These are phyloP conservation scores for Neurospora sp. DNA, from an alignment of 495 filamentous ascomycete species.

Conservation along the genomic window DNA sequence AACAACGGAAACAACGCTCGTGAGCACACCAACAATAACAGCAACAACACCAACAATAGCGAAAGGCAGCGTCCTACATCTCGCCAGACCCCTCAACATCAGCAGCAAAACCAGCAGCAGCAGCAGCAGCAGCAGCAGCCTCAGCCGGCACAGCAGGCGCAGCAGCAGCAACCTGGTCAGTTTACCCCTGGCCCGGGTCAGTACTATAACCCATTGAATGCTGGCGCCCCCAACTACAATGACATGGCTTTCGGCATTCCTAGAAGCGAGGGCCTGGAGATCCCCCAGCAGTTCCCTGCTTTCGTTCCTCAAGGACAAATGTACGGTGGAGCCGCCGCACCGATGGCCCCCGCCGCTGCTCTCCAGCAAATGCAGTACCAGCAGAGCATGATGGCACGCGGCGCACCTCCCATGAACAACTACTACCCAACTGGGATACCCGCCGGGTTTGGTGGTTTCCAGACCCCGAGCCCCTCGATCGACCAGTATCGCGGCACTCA, in stretches of 20 bases:
- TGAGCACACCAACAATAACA: conserved; percentile 20
- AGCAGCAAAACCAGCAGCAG: conserved; percentile 12
- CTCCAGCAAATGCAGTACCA: conserved; percentile 50
- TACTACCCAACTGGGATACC: conserved; percentile 39
- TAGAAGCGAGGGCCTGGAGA: conserved; percentile 47
- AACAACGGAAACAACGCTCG: conserved; percentile 35
- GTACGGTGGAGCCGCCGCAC: conserved; percentile 38
- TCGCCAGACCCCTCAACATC: conserved; percentile 9
- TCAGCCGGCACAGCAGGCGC: conserved; percentile 10
- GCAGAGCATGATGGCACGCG: conserved; percentile 45
- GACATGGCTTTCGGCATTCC: conserved; percentile 42
- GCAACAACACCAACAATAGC: conserved; percentile 32
- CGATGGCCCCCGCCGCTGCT: conserved; percentile 35
- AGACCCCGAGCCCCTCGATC: conserved; percentile 30
- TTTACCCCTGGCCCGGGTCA: conserved; percentile 17
- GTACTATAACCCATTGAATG: conserved; percentile 34
- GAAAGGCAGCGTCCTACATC: not conserved
- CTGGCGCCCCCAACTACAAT: conserved; percentile 21
- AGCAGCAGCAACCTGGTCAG: conserved; percentile 23
- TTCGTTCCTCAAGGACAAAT: conserved; percentile 41
- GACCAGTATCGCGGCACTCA: conserved; percentile 36
- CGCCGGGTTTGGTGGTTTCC: conserved; percentile 35
- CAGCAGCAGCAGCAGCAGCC: conserved; percentile 9
- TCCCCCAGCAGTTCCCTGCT: conserved; percentile 40
- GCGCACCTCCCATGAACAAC: conserved; percentile 39